These are phyloP conservation scores for Tolypocladium cylindrosporum DNA, from an alignment of 2,329 filamentous ascomycete genomes.

Conservation along the genomic window DNA sequence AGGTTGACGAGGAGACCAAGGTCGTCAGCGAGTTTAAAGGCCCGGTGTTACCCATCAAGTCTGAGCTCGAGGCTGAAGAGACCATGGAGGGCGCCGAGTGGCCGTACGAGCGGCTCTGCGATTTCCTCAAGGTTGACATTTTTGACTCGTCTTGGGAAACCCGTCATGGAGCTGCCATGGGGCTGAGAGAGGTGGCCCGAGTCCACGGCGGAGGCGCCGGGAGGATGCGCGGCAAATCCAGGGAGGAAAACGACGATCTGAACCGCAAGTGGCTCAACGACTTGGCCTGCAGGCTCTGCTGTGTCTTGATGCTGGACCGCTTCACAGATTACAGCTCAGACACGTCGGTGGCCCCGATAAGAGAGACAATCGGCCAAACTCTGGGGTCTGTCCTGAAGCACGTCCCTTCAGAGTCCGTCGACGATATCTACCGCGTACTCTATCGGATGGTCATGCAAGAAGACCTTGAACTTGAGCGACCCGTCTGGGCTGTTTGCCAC, in stretches of 20 bases:
- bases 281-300: slow-evolving; percentile 86
- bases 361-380: slow-evolving; percentile 91
- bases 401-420: slow-evolving; percentile 67
- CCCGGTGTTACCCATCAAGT: slow-evolving; percentile 68
- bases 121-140: slow-evolving; percentile 85
- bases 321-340: slow-evolving; percentile 98
- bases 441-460: slow-evolving; percentile 88
- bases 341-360: slow-evolving; percentile 90
- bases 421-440: slow-evolving; percentile 74
- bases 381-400: slow-evolving; percentile 83
- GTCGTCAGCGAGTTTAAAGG: slow-evolving; percentile 96
- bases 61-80: slow-evolving; percentile 70
- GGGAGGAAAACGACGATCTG: slow-evolving; percentile 63
- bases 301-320: slow-evolving; percentile 92
- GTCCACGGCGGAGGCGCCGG: slow-evolving; percentile 89
- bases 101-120: slow-evolving; percentile 90
- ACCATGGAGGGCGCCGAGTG: slow-evolving; percentile 74
- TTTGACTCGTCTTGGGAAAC: slow-evolving; percentile 95
- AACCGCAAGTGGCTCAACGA: slow-evolving; percentile 90
- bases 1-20: slow-evolving; percentile 81
- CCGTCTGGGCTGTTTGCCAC: slow-evolving; percentile 91
- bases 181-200: slow-evolving; percentile 78
- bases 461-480: slow-evolving; percentile 61
- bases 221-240: slow-evolving; percentile 58
- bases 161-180: slow-evolving; percentile 92